phyloP scores from a whole-genome alignment of 1,139 yeast genomes.

The Suhomyces bokatorum region DNA sequence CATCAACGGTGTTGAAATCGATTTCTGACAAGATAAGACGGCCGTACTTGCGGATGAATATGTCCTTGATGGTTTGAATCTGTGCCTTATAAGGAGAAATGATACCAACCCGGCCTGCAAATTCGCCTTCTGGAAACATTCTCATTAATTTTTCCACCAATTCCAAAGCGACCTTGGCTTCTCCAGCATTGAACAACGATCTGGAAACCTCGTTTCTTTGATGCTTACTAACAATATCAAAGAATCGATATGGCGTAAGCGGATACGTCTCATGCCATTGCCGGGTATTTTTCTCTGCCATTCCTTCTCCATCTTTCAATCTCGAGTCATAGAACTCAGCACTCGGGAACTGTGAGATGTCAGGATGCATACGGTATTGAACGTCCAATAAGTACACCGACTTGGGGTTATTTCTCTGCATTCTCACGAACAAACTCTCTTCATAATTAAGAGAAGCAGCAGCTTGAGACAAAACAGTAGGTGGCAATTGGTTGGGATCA shows the following conservation, averaged over 20 bases:
- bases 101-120: constrained; percentile 78
- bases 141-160: constrained; percentile 58
- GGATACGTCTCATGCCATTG: constrained; percentile 68
- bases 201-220: constrained; percentile 60
- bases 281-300: constrained; percentile 57
- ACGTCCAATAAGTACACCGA: constrained; percentile 78
- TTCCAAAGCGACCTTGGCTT: constrained; percentile 72
- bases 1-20: constrained; percentile 94
- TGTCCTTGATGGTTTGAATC: constrained; percentile 55
- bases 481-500: constrained; percentile 98
- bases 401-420: constrained; percentile 68
- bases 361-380: constrained; percentile 99
- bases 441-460: constrained; percentile 71
- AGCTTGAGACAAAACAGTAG: constrained; percentile 91
- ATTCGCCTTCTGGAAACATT: constrained; percentile 52
- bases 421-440: constrained; percentile 90
- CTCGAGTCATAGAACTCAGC: constrained; percentile 72
- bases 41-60: constrained; percentile 65
- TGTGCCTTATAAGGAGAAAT: constrained; percentile 97
- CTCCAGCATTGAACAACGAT: constrained; percentile 70
- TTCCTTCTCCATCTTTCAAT: constrained; percentile 73
- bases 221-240: constrained; percentile 68
- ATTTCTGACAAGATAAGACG: constrained; percentile 60
- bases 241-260: constrained; percentile 77
- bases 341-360: constrained; percentile 84